Conservation (phyloP, 495 filamentous ascomycete genomes). For the Aspergillus bertholletiae region DNA sequence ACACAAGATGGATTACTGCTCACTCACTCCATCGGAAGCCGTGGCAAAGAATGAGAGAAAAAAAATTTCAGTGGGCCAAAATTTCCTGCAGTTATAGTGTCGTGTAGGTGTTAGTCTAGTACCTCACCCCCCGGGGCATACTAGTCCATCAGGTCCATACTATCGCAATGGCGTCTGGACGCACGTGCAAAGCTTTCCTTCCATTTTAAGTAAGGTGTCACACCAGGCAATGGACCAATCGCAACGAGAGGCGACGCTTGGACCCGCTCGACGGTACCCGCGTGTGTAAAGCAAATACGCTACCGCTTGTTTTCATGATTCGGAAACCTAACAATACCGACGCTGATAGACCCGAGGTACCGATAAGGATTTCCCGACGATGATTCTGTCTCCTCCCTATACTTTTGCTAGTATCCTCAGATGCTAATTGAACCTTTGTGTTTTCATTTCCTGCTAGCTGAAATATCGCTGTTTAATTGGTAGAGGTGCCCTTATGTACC, state of each 20-base stretch:
- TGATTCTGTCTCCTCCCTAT: no score
- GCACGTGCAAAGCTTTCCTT: slow-evolving; percentile 11
- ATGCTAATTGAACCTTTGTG: background rate
- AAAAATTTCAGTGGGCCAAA: background rate
- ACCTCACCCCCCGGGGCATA: background rate
- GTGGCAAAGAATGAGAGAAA: background rate
- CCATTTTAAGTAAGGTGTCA: background rate
- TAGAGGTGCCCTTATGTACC: background rate
- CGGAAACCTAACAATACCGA: no score
- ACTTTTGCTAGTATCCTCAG: background rate
- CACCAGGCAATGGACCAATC: background rate
- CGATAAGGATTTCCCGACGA: no score
- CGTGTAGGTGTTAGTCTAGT: background rate
- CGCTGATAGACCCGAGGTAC: no score
- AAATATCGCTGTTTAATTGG: background rate
- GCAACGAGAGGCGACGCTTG: background rate
- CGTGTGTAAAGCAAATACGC: no score
- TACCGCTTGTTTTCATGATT: no score
- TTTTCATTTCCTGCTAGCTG: background rate
- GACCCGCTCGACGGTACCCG: background rate
- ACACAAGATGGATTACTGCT: background rate
- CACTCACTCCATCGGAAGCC: background rate
- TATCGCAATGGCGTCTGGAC: slow-evolving; percentile 3
- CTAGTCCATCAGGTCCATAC: background rate
- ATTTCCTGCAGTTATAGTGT: background rate